Evolutionary conservation across 75 land plant species (phyloP).

Genomic region (Sequoia sempervirens): DNA sequence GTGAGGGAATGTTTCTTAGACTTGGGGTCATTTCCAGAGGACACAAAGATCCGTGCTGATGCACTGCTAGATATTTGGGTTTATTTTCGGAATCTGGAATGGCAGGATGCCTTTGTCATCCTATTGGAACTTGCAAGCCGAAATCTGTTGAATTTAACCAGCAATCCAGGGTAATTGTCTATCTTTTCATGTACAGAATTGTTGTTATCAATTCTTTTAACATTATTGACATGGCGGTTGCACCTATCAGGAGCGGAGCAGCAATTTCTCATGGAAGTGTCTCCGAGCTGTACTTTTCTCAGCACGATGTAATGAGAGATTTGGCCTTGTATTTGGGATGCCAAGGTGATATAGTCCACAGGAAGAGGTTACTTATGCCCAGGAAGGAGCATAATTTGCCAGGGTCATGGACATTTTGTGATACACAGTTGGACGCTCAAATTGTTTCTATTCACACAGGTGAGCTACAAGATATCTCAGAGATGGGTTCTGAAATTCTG

Average conservation of each 20-base stretch:
- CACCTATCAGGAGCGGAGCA: neutral
- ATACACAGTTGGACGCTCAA: constrained; percentile 42
- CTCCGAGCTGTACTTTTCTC: constrained; percentile 40
- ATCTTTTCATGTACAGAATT: neutral
- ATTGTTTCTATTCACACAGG: constrained; percentile 64
- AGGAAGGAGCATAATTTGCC: constrained; percentile 43
- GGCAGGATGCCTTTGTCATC: constrained; percentile 46
- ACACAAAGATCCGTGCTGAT: constrained; percentile 50
- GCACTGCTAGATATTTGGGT: constrained; percentile 53
- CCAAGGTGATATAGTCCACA: constrained; percentile 9
- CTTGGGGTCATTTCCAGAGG: constrained; percentile 50
- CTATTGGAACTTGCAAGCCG: constrained; percentile 44
- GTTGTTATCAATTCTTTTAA: neutral
- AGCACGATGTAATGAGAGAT: constrained; percentile 61
- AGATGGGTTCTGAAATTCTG: neutral
- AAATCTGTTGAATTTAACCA: constrained; percentile 44
- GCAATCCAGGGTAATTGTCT: constrained; percentile 17
- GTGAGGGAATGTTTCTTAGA: constrained; percentile 57
- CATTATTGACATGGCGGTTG: neutral
- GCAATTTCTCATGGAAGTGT: constrained; percentile 19
- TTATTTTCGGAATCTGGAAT: constrained; percentile 40
- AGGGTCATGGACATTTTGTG: constrained; percentile 37
- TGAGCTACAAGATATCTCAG: constrained; percentile 1
- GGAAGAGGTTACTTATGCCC: constrained; percentile 48
- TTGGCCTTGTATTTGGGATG: constrained; percentile 40